Percentiles rank a stretch among this genome's conserved stretches.
phyloP scores from a whole-genome alignment of 306 rosid genomes.

The Lathyrus aphaca region DNA sequence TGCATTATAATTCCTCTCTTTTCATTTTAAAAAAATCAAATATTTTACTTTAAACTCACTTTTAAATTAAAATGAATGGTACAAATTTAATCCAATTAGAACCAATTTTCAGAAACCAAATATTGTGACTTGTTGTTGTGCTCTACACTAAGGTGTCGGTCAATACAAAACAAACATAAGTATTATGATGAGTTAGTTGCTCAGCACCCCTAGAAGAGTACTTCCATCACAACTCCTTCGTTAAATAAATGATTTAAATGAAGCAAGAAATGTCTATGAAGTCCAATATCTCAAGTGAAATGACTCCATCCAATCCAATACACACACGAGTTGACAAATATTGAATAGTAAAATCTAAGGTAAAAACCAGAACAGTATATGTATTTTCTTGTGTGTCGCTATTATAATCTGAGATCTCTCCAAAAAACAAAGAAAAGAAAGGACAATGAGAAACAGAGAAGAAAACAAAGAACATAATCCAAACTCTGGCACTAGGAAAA shows the following conservation, averaged over 20 bases:
- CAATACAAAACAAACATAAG: no score
- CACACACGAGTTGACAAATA: conserved; percentile 11
- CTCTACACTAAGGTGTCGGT: no score
- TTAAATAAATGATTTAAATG: not conserved
- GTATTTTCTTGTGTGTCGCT: conserved; percentile 28
- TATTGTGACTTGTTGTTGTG: no score
- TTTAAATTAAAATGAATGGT: no score
- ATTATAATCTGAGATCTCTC: conserved; percentile 30
- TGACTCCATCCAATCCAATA: not conserved
- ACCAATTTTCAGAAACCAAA: no score
- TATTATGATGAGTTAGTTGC: no score
- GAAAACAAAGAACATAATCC: conserved; percentile 43
- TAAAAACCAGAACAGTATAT: not conserved
- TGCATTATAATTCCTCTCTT: no score
- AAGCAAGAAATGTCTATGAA: not conserved
- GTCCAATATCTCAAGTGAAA: not conserved
- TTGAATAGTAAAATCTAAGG: not conserved
- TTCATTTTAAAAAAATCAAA: no score
- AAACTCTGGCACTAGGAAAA: conserved; percentile 39
- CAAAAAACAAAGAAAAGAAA: conserved; percentile 26
- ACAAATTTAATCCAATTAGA: no score
- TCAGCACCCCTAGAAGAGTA: not conserved
- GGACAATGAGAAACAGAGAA: conserved; percentile 30
- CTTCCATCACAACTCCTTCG: not conserved
- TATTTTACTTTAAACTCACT: no score